Conservation (phyloP, 1,284 basidiomycete species). For the Cutaneotrichosporon sp. region DNA sequence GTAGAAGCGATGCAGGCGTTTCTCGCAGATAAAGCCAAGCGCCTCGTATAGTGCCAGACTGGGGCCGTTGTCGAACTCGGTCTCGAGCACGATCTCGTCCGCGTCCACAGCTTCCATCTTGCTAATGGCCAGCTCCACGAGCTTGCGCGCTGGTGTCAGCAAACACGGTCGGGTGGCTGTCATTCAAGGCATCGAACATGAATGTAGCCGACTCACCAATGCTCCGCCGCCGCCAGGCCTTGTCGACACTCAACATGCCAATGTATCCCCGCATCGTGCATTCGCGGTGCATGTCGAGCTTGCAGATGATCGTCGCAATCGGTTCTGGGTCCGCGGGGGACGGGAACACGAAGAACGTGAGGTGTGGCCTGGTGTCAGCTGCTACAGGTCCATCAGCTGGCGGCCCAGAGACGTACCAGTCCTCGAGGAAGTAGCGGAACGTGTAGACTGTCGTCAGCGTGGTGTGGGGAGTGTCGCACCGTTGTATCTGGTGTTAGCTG, state of each 20-base stretch:
- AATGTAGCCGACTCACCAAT: slow-evolving; percentile 57
- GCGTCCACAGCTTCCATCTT: slow-evolving; percentile 77
- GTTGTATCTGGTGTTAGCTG: slow-evolving; percentile 15
- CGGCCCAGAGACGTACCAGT: slow-evolving; percentile 64
- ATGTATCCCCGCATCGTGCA: slow-evolving; percentile 87
- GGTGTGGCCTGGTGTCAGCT: slow-evolving; percentile 78
- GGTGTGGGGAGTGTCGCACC: slow-evolving; percentile 3
- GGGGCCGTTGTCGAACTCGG: slow-evolving; percentile 87
- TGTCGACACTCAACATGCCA: slow-evolving; percentile 90
- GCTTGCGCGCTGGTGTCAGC: slow-evolving; percentile 58
- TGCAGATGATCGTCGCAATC: slow-evolving; percentile 91
- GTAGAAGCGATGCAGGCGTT: slow-evolving; percentile 91
- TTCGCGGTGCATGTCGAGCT: slow-evolving; percentile 81
- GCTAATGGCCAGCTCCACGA: slow-evolving; percentile 74
- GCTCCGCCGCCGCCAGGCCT: slow-evolving; percentile 76
- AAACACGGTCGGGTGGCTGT: too few relatives aligned
- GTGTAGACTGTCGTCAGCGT: slow-evolving; percentile 45
- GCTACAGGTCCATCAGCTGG: not conserved
- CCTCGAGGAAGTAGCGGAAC: slow-evolving; percentile 81
- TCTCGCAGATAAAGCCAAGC: slow-evolving; percentile 93
- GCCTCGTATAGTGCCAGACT: slow-evolving; percentile 86
- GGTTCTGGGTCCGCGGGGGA: slow-evolving; percentile 53
- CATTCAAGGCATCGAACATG: too few relatives aligned
- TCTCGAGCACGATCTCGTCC: slow-evolving; percentile 93
- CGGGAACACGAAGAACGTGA: slow-evolving; percentile 71